Evolutionary conservation across 2,329 filamentous ascomycete genomes (phyloP).

Genomic region (Microsporum audouinii): DNA sequence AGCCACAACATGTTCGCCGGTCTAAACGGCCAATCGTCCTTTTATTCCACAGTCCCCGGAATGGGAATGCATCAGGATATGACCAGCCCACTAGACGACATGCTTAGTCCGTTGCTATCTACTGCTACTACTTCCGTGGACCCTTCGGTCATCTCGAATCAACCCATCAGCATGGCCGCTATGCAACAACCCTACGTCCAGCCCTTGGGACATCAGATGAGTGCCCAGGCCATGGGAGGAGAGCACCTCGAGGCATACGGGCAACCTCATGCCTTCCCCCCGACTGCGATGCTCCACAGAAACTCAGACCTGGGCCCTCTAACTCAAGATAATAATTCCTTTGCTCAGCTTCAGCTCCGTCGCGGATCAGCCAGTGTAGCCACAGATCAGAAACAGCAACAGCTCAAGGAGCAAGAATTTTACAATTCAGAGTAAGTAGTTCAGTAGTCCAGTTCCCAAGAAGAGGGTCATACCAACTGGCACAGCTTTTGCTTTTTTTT

Average conservation of each 20-base stretch:
- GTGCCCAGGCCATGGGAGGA: not conserved
- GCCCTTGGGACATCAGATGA: not conserved
- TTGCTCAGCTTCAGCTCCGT: not conserved
- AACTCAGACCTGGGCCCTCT: not conserved
- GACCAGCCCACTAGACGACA: not conserved
- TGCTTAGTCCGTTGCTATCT: not conserved
- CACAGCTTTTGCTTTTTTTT: not conserved
- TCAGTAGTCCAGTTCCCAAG: no score
- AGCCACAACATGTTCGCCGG: not conserved
- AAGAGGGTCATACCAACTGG: not conserved
- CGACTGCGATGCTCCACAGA: not conserved
- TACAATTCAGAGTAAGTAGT: not conserved
- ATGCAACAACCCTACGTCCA: not conserved
- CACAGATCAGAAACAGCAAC: not conserved
- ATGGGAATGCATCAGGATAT: not conserved
- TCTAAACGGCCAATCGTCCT: not conserved
- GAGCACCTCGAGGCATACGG: not conserved
- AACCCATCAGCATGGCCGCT: not conserved
- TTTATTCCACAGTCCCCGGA: not conserved
- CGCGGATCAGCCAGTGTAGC: not conserved
- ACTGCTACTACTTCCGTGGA: not conserved
- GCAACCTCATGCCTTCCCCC: not conserved
- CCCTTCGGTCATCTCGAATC: slow-evolving; percentile 2
- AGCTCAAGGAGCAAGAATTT: not conserved
- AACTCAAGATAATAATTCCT: not conserved